Evolutionary conservation across 2,329 filamentous ascomycete species (phyloP).

Genomic region (Ceratocystiopsis sp.): DNA sequence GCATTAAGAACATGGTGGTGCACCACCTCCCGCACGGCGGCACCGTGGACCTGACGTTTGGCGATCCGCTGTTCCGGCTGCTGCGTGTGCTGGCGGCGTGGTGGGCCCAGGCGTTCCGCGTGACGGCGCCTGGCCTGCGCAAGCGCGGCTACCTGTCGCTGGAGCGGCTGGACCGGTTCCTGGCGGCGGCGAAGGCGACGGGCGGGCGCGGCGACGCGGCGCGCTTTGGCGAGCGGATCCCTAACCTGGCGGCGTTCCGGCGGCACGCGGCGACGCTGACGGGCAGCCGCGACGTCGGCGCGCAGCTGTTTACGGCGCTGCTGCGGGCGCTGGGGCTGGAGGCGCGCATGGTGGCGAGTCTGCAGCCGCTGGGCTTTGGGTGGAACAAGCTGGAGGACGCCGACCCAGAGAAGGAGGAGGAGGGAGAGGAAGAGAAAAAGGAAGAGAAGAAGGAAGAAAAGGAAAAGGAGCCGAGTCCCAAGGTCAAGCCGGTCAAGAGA

Average conservation of each 20-base stretch:
- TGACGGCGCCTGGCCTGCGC: slow-evolving; percentile 64
- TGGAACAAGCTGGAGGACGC: slow-evolving; percentile 81
- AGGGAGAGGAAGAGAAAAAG: slow-evolving; percentile 1
- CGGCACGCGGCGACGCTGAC: slow-evolving; percentile 49
- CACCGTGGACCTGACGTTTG: slow-evolving; percentile 59
- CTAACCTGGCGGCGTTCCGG: slow-evolving; percentile 50
- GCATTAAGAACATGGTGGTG: slow-evolving; percentile 13
- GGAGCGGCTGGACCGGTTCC: slow-evolving; percentile 55
- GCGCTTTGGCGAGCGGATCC: slow-evolving; percentile 60
- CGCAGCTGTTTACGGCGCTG: slow-evolving; percentile 78
- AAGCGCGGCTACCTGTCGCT: slow-evolving; percentile 79
- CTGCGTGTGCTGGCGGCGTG: slow-evolving; percentile 63
- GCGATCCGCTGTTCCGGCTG: slow-evolving; percentile 64
- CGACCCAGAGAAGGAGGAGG: slow-evolving; percentile 27
- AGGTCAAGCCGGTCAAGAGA: too few species aligned
- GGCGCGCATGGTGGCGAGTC: slow-evolving; percentile 62
- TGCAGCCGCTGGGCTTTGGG: slow-evolving; percentile 79
- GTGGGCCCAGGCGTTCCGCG: slow-evolving; percentile 72
- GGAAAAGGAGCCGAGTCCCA: background rate
- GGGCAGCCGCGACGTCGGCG: slow-evolving; percentile 75
- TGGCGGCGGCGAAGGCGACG: slow-evolving; percentile 43
- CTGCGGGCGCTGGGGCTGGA: slow-evolving; percentile 68
- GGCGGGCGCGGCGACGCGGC: slow-evolving; percentile 12
- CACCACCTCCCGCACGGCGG: slow-evolving; percentile 35
- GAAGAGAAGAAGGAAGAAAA: slow-evolving; percentile 7